phyloP scores from a whole-genome alignment of 371 early-diverging fungal genomes.

The Parasitella parasitica region DNA sequence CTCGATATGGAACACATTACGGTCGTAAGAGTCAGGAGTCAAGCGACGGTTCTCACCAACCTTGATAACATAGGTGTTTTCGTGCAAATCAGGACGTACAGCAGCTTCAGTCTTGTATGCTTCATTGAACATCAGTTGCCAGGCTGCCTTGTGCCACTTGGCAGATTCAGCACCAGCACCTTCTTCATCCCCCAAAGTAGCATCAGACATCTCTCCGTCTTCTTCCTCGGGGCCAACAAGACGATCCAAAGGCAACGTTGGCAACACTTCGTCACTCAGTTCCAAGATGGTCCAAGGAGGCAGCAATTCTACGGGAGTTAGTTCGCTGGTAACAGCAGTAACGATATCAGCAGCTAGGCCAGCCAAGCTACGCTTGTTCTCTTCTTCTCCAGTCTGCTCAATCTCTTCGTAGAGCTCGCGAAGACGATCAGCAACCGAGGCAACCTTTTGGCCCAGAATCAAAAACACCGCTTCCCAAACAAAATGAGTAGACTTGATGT shows the following conservation, averaged over 20 bases:
- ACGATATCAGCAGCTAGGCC: conserved; percentile 24
- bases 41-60: conserved; percentile 78
- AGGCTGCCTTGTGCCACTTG: conserved; percentile 66
- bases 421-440: conserved; percentile 19
- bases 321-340: conserved; percentile 27
- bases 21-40: conserved; percentile 85
- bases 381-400: conserved; percentile 13
- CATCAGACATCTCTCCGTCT: conserved; percentile 32
- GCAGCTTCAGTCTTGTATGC: conserved; percentile 58
- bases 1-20: conserved; percentile 95
- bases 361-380: conserved; percentile 26
- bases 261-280: conserved; percentile 34
- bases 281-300: conserved; percentile 60
- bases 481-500: conserved; percentile 43
- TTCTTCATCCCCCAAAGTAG: conserved; percentile 44
- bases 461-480: conserved; percentile 67
- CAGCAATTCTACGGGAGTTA: conserved; percentile 42
- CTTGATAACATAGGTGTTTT: conserved; percentile 62
- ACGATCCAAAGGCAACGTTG: conserved; percentile 36
- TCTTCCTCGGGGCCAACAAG: conserved; percentile 35
- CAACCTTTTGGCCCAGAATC: conserved; percentile 26
- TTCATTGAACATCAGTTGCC: conserved; percentile 80
- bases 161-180: conserved; percentile 43
- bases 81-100: conserved; percentile 68
- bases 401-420: conserved; percentile 32